Percentiles rank a stretch among this genome's conserved stretches.
Conservation (phyloP, 2,329 filamentous ascomycete species). For the Neopestalotiopsis rosae region DNA sequence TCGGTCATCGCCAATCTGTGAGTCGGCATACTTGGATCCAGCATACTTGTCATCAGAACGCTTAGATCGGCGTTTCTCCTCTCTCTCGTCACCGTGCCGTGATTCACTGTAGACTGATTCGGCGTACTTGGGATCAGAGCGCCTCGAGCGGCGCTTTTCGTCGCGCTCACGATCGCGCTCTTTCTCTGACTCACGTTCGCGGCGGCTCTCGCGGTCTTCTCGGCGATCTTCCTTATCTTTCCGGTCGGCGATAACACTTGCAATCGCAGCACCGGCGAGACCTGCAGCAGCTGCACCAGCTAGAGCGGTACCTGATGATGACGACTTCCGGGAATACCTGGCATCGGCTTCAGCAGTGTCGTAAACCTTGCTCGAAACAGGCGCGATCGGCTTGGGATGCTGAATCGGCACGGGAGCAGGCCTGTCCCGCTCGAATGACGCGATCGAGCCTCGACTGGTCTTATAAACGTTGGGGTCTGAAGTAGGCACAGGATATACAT, state of each 20-base stretch:
- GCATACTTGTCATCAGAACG: slow-evolving; percentile 23
- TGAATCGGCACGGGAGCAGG: slow-evolving; percentile 74
- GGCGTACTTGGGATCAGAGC: slow-evolving; percentile 22
- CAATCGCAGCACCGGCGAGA: slow-evolving; percentile 54
- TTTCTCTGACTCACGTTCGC: slow-evolving; percentile 35
- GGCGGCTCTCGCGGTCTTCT: slow-evolving; percentile 28
- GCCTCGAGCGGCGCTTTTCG: slow-evolving; percentile 22
- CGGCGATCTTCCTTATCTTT: slow-evolving; percentile 32
- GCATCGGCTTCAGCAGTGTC: slow-evolving; percentile 50
- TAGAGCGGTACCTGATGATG: slow-evolving; percentile 46
- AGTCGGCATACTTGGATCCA: neutral
- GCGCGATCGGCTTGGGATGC: slow-evolving; percentile 80
- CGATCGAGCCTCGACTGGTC: slow-evolving; percentile 55
- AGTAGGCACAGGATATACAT: slow-evolving; percentile 70
- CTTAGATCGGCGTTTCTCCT: slow-evolving; percentile 24
- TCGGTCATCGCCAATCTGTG: neutral
- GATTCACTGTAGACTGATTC: neutral
- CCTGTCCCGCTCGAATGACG: slow-evolving; percentile 49
- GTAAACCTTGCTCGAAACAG: slow-evolving; percentile 73
- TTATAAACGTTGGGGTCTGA: slow-evolving; percentile 70
- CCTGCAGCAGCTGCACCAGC: slow-evolving; percentile 53
- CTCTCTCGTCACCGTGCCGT: slow-evolving; percentile 30
- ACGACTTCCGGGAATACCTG: slow-evolving; percentile 39
- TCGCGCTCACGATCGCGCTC: slow-evolving; percentile 32
- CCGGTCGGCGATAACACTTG: slow-evolving; percentile 48